Conservation (phyloP, 176 grass and related monocot species). For the Hsuehochloa calcarea region DNA sequence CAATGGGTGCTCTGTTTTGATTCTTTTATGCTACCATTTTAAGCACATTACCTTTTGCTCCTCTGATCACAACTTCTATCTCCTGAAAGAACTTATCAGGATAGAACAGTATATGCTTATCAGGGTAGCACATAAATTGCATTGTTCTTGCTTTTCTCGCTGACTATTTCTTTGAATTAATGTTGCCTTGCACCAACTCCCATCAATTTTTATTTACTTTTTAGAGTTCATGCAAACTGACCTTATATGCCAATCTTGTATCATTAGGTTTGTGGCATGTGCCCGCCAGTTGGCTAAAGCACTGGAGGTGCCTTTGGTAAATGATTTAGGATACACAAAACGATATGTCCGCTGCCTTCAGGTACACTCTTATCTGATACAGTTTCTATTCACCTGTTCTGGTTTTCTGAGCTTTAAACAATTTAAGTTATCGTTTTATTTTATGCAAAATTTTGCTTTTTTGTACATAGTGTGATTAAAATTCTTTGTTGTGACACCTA, state of each 20-base stretch:
- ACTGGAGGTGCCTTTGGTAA: slow-evolving; percentile 92
- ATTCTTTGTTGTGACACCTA: slow-evolving; percentile 1
- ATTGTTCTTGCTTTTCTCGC: not conserved
- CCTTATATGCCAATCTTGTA: slow-evolving; percentile 30
- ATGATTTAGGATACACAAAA: slow-evolving; percentile 98
- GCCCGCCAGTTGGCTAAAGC: slow-evolving; percentile 89
- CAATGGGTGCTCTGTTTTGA: not conserved
- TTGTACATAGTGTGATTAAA: not conserved
- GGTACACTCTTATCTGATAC: slow-evolving; percentile 37
- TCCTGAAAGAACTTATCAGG: not conserved
- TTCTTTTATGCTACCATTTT: not conserved
- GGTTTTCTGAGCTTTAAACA: not conserved
- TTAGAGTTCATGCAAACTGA: not conserved
- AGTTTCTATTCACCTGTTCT: slow-evolving; percentile 9
- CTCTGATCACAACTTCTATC: not conserved
- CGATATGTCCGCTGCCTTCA: slow-evolving; percentile 98
- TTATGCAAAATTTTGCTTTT: not conserved
- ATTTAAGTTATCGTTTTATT: not conserved
- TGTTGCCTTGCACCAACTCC: not conserved
- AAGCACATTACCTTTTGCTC: slow-evolving; percentile 6
- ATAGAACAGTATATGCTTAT: not conserved
- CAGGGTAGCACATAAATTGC: not conserved
- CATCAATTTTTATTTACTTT: not conserved
- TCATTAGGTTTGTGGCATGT: slow-evolving; percentile 78
- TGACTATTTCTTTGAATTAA: not conserved